Evolutionary conservation across 2,329 filamentous ascomycete genomes (phyloP).

Genomic region (Hymenoscyphus linearis): DNA sequence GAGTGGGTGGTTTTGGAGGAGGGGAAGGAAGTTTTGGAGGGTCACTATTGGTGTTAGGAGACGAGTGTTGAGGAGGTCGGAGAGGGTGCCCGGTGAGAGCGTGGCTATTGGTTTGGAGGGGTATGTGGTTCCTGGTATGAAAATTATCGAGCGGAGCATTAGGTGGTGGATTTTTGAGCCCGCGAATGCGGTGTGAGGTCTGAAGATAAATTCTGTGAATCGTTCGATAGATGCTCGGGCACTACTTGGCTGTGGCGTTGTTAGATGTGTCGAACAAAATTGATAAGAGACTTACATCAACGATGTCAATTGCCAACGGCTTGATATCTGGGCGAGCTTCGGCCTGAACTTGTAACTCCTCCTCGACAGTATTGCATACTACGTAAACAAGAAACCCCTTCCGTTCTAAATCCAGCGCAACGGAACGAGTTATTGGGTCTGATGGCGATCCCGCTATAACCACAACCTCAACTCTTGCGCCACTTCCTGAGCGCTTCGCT

Average conservation of each 20-base stretch:
- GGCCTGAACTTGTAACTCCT: slow-evolving; percentile 72
- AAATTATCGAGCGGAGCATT: slow-evolving; percentile 70
- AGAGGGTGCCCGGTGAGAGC: slow-evolving; percentile 76
- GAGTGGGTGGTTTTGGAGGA: slow-evolving; percentile 56
- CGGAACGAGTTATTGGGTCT: slow-evolving; percentile 75
- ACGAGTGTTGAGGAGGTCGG: slow-evolving; percentile 87
- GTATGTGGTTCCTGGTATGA: slow-evolving; percentile 78
- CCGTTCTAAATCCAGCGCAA: slow-evolving; percentile 81
- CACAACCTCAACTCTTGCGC: slow-evolving; percentile 78
- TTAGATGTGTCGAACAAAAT: slow-evolving; percentile 9
- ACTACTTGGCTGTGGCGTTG: slow-evolving; percentile 52
- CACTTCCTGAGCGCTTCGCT: slow-evolving; percentile 74
- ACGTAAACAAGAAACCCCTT: slow-evolving; percentile 92
- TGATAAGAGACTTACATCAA: slow-evolving; percentile 54
- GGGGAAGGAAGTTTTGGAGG: slow-evolving; percentile 81
- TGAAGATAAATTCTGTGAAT: slow-evolving; percentile 66
- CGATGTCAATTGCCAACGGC: slow-evolving; percentile 76
- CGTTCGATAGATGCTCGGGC: slow-evolving; percentile 64
- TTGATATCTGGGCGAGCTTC: slow-evolving; percentile 77
- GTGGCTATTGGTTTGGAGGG: slow-evolving; percentile 80
- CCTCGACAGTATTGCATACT: slow-evolving; percentile 77
- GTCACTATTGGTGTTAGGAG: slow-evolving; percentile 85
- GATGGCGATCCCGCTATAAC: slow-evolving; percentile 85
- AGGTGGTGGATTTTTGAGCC: slow-evolving; percentile 72
- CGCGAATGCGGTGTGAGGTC: slow-evolving; percentile 70